A percentile compares a stretch with the other conserved stretches of the same genome.
These are phyloP conservation scores for Leavenworthia alabamica DNA, from an alignment of 345 rosid genomes.

Conservation along the genomic window DNA sequence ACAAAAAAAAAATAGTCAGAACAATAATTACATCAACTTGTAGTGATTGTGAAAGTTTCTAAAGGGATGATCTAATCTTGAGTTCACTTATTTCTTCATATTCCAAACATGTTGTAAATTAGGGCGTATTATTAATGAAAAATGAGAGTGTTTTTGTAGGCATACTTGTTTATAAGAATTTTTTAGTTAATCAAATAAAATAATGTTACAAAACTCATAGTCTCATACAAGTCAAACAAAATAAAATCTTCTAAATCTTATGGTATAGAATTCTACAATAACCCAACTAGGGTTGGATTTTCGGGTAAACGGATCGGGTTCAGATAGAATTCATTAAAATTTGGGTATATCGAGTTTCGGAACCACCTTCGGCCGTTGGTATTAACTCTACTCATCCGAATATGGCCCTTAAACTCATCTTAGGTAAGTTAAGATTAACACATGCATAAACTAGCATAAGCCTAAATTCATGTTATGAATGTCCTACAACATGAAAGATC, in stretches of 20 bases:
- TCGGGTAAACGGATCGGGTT: no score
- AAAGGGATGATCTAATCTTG: background rate
- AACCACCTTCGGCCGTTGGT: background rate
- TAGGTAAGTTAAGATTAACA: background rate
- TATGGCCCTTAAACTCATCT: background rate
- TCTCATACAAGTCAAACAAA: no score
- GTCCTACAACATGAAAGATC: background rate
- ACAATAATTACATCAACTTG: background rate
- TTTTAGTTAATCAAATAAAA: no score
- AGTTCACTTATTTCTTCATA: background rate
- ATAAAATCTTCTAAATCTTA: background rate
- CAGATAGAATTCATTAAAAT: no score
- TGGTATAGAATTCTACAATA: no score
- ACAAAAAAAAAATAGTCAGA: background rate
- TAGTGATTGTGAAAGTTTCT: background rate
- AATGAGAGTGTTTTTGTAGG: no score
- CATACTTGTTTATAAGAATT: no score
- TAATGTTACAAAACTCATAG: no score
- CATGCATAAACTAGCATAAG: background rate
- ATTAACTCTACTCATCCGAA: background rate
- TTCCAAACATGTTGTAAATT: background rate
- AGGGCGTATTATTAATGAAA: no score
- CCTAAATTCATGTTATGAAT: background rate
- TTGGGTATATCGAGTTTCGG: no score
- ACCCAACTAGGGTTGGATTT: no score